phyloP scores from a whole-genome alignment of 345 rosid genomes.

The Eucalyptus sideroxylon region DNA sequence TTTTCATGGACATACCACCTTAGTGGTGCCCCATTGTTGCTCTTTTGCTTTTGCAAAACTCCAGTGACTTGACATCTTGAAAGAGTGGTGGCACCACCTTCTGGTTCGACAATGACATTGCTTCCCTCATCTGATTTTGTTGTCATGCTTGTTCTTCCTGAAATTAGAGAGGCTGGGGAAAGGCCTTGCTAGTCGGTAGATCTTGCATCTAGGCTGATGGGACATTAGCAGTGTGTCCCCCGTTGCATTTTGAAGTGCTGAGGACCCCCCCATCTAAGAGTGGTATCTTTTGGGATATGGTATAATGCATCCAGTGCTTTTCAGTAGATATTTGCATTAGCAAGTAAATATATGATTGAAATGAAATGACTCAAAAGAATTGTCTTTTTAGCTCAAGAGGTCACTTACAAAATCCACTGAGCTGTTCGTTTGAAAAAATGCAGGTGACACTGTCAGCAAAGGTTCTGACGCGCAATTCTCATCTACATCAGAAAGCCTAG shows the following conservation, averaged over 20 bases:
- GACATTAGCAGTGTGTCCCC: not conserved
- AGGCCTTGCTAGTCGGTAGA: not conserved
- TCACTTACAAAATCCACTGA: not conserved
- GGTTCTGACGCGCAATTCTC: not conserved
- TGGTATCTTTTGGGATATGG: not conserved
- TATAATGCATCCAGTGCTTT: not conserved
- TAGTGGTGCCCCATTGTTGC: not conserved
- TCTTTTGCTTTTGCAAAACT: not conserved
- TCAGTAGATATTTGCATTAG: not conserved
- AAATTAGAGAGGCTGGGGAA: not conserved
- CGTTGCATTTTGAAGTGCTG: too few species aligned
- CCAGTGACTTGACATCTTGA: not conserved
- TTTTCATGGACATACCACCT: not conserved
- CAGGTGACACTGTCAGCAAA: not conserved
- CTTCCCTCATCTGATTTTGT: not conserved
- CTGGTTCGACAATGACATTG: not conserved
- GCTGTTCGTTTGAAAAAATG: not conserved
- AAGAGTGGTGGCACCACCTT: not conserved
- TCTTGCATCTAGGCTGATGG: not conserved
- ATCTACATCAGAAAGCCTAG: not conserved
- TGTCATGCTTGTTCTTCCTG: not conserved
- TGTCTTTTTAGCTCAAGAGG: not conserved
- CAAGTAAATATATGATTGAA: not conserved
- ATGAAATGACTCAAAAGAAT: not conserved
- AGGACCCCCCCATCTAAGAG: not conserved